A percentile compares a stretch with the other conserved stretches of the same genome.
These are phyloP conservation scores for Diplocarpon rosae DNA, from an alignment of 2,329 filamentous ascomycete genomes.

Conservation along the genomic window DNA sequence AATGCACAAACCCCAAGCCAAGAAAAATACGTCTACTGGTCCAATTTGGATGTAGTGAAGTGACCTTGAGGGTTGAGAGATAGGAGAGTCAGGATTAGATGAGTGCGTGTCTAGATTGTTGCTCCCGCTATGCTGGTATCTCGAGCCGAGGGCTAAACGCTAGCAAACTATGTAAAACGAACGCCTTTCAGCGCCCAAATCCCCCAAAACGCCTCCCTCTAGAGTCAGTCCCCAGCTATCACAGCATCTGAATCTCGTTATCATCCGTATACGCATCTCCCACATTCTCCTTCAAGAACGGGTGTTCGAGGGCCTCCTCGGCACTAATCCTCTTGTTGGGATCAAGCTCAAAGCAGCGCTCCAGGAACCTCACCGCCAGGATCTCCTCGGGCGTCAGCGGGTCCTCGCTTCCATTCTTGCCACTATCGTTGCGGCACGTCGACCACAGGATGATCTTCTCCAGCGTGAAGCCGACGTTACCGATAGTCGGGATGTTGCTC, in stretches of 20 bases:
- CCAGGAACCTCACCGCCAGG: conserved; percentile 61
- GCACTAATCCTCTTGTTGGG: conserved; percentile 64
- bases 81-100: background rate
- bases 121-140: conserved; percentile 2
- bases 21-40: background rate
- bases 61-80: too few relatives aligned
- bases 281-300: conserved; percentile 45
- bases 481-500: conserved; percentile 84
- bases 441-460: conserved; percentile 96
- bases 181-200: conserved; percentile 7
- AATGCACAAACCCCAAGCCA: conserved; percentile 10
- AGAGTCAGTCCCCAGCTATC: background rate
- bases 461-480: conserved; percentile 71
- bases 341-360: conserved; percentile 65
- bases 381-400: conserved; percentile 56
- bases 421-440: conserved; percentile 60
- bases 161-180: conserved; percentile 5
- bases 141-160: background rate
- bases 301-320: conserved; percentile 59
- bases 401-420: conserved; percentile 35
- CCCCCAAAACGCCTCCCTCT: conserved; percentile 1
- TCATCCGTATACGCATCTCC: conserved; percentile 38
- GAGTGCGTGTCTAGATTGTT: background rate
- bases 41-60: too few relatives aligned
- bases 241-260: conserved; percentile 39